phyloP scores from a whole-genome alignment of 345 rosid species.

The Turritis glabra region DNA sequence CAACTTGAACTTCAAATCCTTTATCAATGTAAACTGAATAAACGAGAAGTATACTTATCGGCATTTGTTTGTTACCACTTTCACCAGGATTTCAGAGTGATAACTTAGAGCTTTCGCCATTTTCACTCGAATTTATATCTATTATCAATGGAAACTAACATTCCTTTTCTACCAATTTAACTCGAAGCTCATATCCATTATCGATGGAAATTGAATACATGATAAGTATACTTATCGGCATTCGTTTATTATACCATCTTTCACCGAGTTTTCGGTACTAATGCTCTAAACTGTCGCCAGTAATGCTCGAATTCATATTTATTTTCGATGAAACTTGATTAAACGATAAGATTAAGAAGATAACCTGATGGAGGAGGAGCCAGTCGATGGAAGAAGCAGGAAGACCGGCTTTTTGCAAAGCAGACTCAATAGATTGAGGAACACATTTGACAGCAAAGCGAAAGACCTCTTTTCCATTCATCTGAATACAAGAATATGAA shows the following conservation, averaged over 20 bases:
- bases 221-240: neutral
- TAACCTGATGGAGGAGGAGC: conserved; percentile 96
- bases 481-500: conserved; percentile 70
- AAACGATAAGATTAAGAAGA: neutral
- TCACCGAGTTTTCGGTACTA: neutral
- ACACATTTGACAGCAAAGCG: conserved; percentile 85
- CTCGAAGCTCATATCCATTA: neutral
- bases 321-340: neutral
- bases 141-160: too few relatives aligned
- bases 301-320: neutral
- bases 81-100: too few relatives aligned
- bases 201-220: neutral
- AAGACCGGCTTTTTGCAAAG: conserved; percentile 82
- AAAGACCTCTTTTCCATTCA: conserved; percentile 94
- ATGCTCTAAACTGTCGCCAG: neutral
- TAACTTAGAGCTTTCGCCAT: too few relatives aligned
- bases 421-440: conserved; percentile 77
- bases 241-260: neutral
- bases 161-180: too few relatives aligned
- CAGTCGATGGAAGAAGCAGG: conserved; percentile 71
- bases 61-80: neutral
- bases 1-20: neutral
- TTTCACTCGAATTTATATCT: too few relatives aligned
- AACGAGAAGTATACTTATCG: neutral
- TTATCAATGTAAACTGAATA: neutral